A percentile compares a stretch with the other conserved stretches of the same genome.
phyloP scores from a whole-genome alignment of 495 filamentous ascomycete species.

The Rostrohypoxylon terebratum region DNA sequence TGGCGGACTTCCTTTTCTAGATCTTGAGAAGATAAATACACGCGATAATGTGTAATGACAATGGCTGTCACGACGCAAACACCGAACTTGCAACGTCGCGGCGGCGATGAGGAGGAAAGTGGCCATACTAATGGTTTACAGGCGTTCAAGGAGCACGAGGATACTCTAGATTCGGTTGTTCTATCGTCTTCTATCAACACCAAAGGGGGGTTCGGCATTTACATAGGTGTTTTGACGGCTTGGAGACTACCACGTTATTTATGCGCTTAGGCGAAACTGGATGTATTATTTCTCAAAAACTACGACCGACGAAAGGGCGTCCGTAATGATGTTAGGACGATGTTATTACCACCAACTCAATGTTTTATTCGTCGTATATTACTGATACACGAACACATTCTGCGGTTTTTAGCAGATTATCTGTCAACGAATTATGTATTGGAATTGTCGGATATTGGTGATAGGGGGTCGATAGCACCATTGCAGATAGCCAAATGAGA shows the following conservation, averaged over 20 bases:
- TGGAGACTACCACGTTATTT: conserved; percentile 35
- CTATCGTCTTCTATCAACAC: conserved; percentile 31
- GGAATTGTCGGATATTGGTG: not conserved
- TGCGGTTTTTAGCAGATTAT: not conserved
- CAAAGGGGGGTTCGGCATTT: conserved; percentile 46
- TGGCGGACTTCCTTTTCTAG: conserved; percentile 60
- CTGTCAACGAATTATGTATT: conserved; percentile 3
- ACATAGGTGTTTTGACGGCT: conserved; percentile 49
- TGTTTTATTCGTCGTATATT: conserved; percentile 14
- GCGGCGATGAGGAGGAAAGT: conserved; percentile 19
- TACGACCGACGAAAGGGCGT: conserved; percentile 13
- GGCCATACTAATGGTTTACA: conserved; percentile 24
- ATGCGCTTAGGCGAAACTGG: conserved; percentile 26
- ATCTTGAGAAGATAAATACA: conserved; percentile 26
- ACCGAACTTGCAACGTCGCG: conserved; percentile 27
- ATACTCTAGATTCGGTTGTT: conserved; percentile 41
- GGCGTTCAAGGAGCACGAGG: conserved; percentile 39
- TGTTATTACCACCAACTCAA: conserved; percentile 7
- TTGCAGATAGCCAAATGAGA: not conserved
- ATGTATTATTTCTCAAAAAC: conserved; percentile 37
- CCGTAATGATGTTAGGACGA: conserved; percentile 16
- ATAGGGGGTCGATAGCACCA: not conserved
- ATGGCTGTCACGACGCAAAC: conserved; percentile 25
- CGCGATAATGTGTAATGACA: conserved; percentile 35
- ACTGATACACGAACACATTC: conserved; percentile 20